Evolutionary conservation across 306 rosid genomes (phyloP), one percentile per base, ranked within the genome.

Genomic region (Corylus avellana): DNA sequence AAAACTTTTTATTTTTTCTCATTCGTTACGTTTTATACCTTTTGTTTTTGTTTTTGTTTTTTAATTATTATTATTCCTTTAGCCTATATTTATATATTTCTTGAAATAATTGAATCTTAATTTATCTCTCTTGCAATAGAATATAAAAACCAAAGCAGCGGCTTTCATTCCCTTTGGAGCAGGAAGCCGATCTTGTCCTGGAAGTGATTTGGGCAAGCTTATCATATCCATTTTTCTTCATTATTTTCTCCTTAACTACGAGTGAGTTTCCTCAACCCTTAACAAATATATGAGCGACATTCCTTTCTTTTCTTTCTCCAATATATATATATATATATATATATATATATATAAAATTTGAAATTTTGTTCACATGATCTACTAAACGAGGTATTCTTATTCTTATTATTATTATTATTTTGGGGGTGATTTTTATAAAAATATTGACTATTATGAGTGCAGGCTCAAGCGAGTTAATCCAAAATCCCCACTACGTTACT

Each of bases 131-230:
- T 25, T 62, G 56, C 7, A 64, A 2, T 47, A 83, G 86, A 69
- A 78, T 61, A 59, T 42, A 8, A 83, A 59, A 68, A 22, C 67
- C 0, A 83, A 62, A 78, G 66, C 61, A 66, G 77, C 79, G 5
- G 75, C 76, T 57, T 83, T 78, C 79, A 66, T 83, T 9, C 86
- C 86, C 7, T 83, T 74, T 42, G 86, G 86, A 67, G 79, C 67
- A 55, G 86, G 86, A 58, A 68, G n/a, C 58, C 78, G 68, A 49
- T 51, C 68, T 10, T 83, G 86, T 39, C 86, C 82, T 25, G 82
- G 86, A 48, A 50, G 37, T 20, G 86, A 83, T 25, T 74, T 83
- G 35, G 73, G 76, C 47, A 83, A 78, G 71, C 83, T 83, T 48
- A 76, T 77, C 32, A 78, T 82, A 8, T 42, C 82, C 55, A 78